These are phyloP conservation scores for Fusarium aywerte DNA, from an alignment of 2,329 filamentous ascomycete genomes.

Conservation along the genomic window DNA sequence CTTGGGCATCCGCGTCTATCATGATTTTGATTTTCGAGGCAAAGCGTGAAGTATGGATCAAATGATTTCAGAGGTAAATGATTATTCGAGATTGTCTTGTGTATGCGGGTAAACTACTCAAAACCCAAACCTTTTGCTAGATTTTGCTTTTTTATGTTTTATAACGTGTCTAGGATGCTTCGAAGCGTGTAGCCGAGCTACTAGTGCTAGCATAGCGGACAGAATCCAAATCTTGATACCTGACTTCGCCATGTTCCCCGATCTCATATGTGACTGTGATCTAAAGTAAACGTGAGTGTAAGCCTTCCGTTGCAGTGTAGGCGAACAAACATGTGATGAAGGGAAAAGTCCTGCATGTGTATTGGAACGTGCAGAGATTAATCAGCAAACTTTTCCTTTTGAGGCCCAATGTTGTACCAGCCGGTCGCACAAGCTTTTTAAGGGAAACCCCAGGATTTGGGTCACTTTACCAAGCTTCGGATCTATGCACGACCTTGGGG, in stretches of 20 bases:
- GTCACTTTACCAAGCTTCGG: not conserved
- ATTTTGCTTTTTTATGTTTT: conserved; percentile 6
- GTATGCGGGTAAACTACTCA: not conserved
- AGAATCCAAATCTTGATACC: not conserved
- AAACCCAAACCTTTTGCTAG: not conserved
- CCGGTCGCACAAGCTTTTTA: not conserved
- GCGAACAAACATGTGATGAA: too few relatives aligned
- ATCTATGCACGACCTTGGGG: not conserved
- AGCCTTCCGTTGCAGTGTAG: too few relatives aligned
- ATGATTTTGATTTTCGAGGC: not conserved
- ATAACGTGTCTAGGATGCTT: not conserved
- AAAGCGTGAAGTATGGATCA: conserved; percentile 1
- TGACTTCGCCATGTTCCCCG: not conserved
- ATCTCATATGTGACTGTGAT: not conserved
- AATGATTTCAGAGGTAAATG: conserved; percentile 1
- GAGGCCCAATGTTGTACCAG: not conserved
- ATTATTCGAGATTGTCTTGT: not conserved
- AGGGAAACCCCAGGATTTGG: not conserved
- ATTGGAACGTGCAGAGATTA: not conserved
- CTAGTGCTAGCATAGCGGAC: not conserved
- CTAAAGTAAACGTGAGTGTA: too few relatives aligned
- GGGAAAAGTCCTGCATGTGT: not conserved
- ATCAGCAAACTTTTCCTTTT: not conserved
- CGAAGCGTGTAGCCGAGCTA: not conserved
- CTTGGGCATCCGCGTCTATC: not conserved